Evolutionary conservation across 2,329 filamentous ascomycete species (phyloP), one percentile per base, ranked within the genome.

Genomic region (Arthrobotrys sinensis): DNA sequence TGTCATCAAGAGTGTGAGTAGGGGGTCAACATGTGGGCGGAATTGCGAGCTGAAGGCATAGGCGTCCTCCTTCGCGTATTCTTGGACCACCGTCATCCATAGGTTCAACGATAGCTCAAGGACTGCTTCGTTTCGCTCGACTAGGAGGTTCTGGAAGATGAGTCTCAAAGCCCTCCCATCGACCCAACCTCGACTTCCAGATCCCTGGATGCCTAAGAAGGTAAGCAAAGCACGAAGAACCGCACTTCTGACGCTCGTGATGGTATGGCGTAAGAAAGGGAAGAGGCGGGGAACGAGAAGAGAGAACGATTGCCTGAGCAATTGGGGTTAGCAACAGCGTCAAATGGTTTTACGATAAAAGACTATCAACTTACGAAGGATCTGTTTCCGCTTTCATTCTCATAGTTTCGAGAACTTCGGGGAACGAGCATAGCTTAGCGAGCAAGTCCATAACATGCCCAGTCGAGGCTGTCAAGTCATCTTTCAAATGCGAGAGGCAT

Each of bases 371-470:
- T 66, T 81, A 82, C 81, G 80, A 81, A 76, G 81, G 80, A 73
- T 82, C 81, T 11, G 79, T 81, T 48, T 81, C 81, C 46, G 81
- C 81, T 46, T 82, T 82, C 34, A 80, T 86, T 85, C 97, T 97
- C 96, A 99, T 99, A 12, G 95, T 92, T 78, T 95, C 90, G 36
- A 99, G 86, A 6, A 98, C 95, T 85, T 97, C 90, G 0, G 93
- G 93, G 86, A 97, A 99, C 80, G 94, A 92, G 86, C 96, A 99
- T 1, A 99, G 89, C 77, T 96, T 98, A 12, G 96, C 96, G 16
- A 99, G 88, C 46, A 99, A 89, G 84, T 99, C 96, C 96, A 99
- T 99, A 68, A 99, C 97, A 71, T 94, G 96, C 57, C 96, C 96
- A 8, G 96, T 99, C 84, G 96, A 98, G 3, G 96, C 96, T 84